These are phyloP conservation scores for Calonectria pseudoreteaudii DNA, from an alignment of 2,329 filamentous ascomycete genomes.

Conservation along the genomic window DNA sequence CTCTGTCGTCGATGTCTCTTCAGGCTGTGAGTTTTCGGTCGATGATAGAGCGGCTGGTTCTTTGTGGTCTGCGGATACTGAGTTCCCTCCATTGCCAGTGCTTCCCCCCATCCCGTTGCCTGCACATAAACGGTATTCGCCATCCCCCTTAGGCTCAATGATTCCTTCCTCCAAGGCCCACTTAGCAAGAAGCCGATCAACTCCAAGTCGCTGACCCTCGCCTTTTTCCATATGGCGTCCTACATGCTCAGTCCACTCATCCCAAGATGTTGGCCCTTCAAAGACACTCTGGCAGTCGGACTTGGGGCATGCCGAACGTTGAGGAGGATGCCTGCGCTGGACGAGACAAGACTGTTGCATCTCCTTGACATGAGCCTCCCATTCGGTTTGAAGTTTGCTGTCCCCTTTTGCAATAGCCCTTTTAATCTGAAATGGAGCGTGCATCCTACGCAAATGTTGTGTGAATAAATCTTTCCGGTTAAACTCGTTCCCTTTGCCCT, in stretches of 20 bases:
- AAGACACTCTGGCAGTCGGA: constrained; percentile 79
- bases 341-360: constrained; percentile 82
- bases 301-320: constrained; percentile 76
- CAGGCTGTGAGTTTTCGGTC: constrained; percentile 36
- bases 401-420: constrained; percentile 68
- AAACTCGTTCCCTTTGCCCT: constrained; percentile 77
- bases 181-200: constrained; percentile 68
- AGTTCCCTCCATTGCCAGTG: constrained; percentile 29
- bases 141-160: constrained; percentile 68
- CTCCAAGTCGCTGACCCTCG: constrained; percentile 67
- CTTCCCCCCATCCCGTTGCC: constrained; percentile 42
- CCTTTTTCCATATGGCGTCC: constrained; percentile 88
- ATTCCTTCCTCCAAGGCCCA: constrained; percentile 75
- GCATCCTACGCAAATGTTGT: constrained; percentile 95
- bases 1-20: constrained; percentile 40
- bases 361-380: constrained; percentile 74
- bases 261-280: constrained; percentile 81
- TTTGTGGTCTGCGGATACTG: constrained; percentile 39
- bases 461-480: constrained; percentile 97
- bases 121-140: constrained; percentile 64
- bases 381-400: constrained; percentile 69
- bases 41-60: constrained; percentile 38
- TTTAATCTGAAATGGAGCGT: constrained; percentile 76
- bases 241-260: constrained; percentile 92
- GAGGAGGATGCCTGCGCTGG: constrained; percentile 75